A percentile compares a stretch with the other conserved stretches of the same genome.
phyloP scores from a whole-genome alignment of 2,329 filamentous ascomycete genomes.

The Pyrenophora graminea region DNA sequence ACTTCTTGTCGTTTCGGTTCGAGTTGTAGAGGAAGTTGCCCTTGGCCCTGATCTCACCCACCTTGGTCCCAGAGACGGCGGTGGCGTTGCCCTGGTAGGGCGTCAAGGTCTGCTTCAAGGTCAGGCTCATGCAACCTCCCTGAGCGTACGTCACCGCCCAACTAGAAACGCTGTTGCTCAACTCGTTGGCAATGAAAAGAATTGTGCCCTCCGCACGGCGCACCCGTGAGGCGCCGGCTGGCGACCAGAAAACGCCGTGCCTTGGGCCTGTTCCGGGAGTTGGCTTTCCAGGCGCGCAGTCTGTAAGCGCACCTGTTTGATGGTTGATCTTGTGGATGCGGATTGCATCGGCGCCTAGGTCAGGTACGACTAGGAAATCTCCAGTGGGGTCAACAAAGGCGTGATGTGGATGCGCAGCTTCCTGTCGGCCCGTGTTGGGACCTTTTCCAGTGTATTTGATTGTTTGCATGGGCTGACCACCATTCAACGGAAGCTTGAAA shows the following conservation, averaged over 20 bases:
- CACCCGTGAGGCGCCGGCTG: conserved; percentile 24
- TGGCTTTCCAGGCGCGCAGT: conserved; percentile 51
- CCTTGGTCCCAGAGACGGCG: conserved; percentile 35
- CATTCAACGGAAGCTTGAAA: conserved; percentile 42
- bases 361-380: conserved; percentile 56
- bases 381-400: conserved; percentile 56
- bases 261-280: conserved; percentile 57
- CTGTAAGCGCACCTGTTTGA: conserved; percentile 51
- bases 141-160: conserved; percentile 39
- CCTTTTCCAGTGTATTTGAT: conserved; percentile 46
- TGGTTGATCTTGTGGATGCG: conserved; percentile 59
- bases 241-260: conserved; percentile 58
- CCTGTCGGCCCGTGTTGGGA: conserved; percentile 55
- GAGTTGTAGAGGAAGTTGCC: conserved; percentile 42
- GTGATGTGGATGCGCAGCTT: conserved; percentile 60
- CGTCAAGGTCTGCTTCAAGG: conserved; percentile 38
- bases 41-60: conserved; percentile 40
- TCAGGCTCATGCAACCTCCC: conserved; percentile 38
- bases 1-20: conserved; percentile 46
- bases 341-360: conserved; percentile 60
- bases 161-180: conserved; percentile 37
- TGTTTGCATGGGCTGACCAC: conserved; percentile 33
- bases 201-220: conserved; percentile 26
- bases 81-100: conserved; percentile 38
- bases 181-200: conserved; percentile 43